phyloP scores from a whole-genome alignment of 2,329 filamentous ascomycete species.

The Sarocladium brachiariae region DNA sequence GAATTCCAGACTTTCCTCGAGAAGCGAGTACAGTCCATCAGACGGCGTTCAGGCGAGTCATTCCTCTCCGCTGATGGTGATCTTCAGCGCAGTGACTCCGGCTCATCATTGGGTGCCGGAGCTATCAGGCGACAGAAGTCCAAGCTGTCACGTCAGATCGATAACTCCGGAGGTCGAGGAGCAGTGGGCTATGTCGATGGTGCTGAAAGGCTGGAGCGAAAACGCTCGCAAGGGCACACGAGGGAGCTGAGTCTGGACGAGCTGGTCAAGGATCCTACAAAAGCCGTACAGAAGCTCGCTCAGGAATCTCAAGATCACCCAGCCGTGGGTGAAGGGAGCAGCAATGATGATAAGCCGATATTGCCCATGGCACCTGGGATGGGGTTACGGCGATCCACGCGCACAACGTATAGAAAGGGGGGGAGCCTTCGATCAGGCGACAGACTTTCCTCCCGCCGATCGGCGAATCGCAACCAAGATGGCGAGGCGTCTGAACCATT shows the following conservation, averaged over 20 bases:
- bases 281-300: conserved; percentile 61
- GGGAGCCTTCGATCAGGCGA: conserved; percentile 80
- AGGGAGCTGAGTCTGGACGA: conserved; percentile 69
- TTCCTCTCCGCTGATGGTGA: conserved; percentile 51
- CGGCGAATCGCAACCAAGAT: conserved; percentile 55
- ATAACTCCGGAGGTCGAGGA: conserved; percentile 55
- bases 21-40: conserved; percentile 83
- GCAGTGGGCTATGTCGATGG: conserved; percentile 71
- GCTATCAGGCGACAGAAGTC: conserved; percentile 83
- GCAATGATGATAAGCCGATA: conserved; percentile 74
- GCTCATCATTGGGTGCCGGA: conserved; percentile 34
- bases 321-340: conserved; percentile 30
- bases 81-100: conserved; percentile 45
- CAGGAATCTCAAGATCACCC: conserved; percentile 46
- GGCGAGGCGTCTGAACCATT: conserved; percentile 34
- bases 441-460: conserved; percentile 66
- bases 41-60: conserved; percentile 71
- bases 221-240: conserved; percentile 54
- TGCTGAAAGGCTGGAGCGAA: conserved; percentile 69
- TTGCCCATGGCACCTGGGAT: conserved; percentile 70
- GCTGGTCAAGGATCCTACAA: conserved; percentile 72
- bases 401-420: conserved; percentile 80
- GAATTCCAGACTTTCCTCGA: conserved; percentile 97
- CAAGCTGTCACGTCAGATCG: conserved; percentile 88
- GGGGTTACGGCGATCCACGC: conserved; percentile 80